These are phyloP conservation scores for Berberis thunbergii DNA, from an alignment of 164 flowering plant species.

Conservation along the genomic window DNA sequence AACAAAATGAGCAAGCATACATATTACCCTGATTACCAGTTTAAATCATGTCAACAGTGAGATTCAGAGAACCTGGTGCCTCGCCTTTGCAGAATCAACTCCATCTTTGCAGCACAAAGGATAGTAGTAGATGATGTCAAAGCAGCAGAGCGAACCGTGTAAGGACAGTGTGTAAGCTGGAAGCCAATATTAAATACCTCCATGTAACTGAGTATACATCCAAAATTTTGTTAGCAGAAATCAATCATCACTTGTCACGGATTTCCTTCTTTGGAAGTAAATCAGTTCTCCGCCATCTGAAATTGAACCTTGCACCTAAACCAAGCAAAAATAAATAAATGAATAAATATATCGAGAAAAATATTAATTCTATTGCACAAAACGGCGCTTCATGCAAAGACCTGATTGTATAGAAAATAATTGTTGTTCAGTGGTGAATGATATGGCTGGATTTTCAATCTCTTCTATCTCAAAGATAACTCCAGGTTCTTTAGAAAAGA, in stretches of 20 bases:
- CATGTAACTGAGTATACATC: background rate
- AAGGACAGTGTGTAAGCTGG: too few species aligned
- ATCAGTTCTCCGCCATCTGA: slow-evolving; percentile 61
- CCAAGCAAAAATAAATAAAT: background rate
- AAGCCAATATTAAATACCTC: too few species aligned
- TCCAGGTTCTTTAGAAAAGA: background rate
- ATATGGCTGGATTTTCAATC: too few species aligned
- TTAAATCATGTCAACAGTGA: background rate
- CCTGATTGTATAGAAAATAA: background rate
- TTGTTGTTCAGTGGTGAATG: background rate
- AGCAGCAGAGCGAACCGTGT: too few species aligned
- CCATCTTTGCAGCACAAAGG: background rate
- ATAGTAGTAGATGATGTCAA: background rate
- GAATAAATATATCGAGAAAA: background rate
- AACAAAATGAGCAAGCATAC: background rate
- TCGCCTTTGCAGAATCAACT: background rate
- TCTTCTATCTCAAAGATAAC: too few species aligned
- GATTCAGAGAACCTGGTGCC: background rate
- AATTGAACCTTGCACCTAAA: slow-evolving; percentile 31
- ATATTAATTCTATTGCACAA: background rate
- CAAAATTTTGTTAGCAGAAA: background rate
- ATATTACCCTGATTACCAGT: background rate
- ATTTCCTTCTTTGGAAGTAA: slow-evolving; percentile 67
- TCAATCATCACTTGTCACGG: slow-evolving; percentile 45
- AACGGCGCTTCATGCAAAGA: background rate